Evolutionary conservation across 1,284 basidiomycete genomes (phyloP), one percentile per base, ranked within the genome.

Genomic region (Mycosarcoma mackinlayi): DNA sequence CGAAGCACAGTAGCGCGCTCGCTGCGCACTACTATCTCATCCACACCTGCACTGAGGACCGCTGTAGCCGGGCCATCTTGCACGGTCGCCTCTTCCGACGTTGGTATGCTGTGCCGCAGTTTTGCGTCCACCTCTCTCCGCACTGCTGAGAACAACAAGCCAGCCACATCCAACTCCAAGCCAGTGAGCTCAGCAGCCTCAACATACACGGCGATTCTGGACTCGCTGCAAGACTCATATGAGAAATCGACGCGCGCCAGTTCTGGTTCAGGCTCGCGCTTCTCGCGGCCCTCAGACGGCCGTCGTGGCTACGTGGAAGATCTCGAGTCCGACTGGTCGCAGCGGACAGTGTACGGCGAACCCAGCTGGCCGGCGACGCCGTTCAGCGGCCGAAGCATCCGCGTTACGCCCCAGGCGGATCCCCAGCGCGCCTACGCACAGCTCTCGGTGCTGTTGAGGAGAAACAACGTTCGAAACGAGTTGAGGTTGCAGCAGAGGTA

Each of bases 381-480:
- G 16, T 64, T 59, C 53, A 60, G 56, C 23, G 69, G 69, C 3
- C 38, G 69, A 9, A 63, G 59, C 50, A 58, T 72, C 18, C 31
- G 53, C 13, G 53, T 72, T 7, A 60, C 52, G 0, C 50, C 63
- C 0, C 55, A 57, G 31, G 39, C 59, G 1, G 76, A 76, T 21
- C 39, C 71, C 4, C 39, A 40, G 1, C 39, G 73, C 16, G 76
- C 73, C 0, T 76, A 67, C 38, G 54, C 27, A 6, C 67, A 61
- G 38, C 59, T 78, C 27, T 37, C 52, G 7, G 52, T 46, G 50
- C 44, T 73, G 35, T 37, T 78, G 16, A 48, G 61, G 38, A 50
- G 72, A 18, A 80, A 82, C 58, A 75, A 78, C 40, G 60, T 82
- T 8, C 41, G 78, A 6, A 49, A 63, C n/a, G 80, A 82, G 53